Conservation (phyloP, 352 stramenopile species). For the Globisporangium solare region DNA sequence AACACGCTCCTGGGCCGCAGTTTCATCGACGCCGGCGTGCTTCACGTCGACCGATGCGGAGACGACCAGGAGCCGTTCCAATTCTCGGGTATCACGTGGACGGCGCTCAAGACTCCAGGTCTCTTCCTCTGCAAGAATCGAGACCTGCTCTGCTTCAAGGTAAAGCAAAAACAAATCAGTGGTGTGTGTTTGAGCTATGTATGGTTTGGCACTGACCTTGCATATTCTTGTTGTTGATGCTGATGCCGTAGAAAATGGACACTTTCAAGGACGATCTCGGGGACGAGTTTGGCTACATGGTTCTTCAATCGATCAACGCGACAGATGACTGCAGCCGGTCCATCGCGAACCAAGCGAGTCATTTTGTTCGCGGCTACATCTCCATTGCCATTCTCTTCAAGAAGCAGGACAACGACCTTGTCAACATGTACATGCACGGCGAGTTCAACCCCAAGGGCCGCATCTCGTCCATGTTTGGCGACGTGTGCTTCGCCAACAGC, state of each 20-base stretch:
- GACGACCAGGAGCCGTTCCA: conserved; percentile 57
- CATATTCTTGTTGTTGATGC: not conserved
- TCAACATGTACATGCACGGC: conserved; percentile 62
- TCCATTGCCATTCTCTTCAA: conserved; percentile 67
- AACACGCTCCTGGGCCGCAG: conserved; percentile 52
- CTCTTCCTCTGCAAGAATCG: conserved; percentile 57
- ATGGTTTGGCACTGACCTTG: not conserved
- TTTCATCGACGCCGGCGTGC: conserved; percentile 51
- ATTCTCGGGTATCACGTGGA: conserved; percentile 73
- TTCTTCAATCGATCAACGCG: conserved; percentile 64
- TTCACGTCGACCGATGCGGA: conserved; percentile 63
- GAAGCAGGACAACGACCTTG: conserved; percentile 44
- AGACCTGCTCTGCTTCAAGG: conserved; percentile 75
- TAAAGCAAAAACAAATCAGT: conserved; percentile 1
- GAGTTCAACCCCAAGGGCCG: conserved; percentile 60
- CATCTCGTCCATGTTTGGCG: conserved; percentile 42
- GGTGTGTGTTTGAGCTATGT: not conserved
- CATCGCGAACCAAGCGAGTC: conserved; percentile 10
- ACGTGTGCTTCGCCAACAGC: conserved; percentile 54
- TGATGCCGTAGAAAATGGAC: conserved; percentile 50
- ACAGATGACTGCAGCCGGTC: conserved; percentile 20
- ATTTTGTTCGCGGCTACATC: conserved; percentile 57
- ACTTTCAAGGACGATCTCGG: conserved; percentile 44
- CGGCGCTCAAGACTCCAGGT: conserved; percentile 47
- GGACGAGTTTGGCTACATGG: conserved; percentile 65